Evolutionary conservation across 371 early-diverging fungal species (phyloP), one percentile per base, ranked within the genome.

Genomic region (Saksenaea vasiformis): DNA sequence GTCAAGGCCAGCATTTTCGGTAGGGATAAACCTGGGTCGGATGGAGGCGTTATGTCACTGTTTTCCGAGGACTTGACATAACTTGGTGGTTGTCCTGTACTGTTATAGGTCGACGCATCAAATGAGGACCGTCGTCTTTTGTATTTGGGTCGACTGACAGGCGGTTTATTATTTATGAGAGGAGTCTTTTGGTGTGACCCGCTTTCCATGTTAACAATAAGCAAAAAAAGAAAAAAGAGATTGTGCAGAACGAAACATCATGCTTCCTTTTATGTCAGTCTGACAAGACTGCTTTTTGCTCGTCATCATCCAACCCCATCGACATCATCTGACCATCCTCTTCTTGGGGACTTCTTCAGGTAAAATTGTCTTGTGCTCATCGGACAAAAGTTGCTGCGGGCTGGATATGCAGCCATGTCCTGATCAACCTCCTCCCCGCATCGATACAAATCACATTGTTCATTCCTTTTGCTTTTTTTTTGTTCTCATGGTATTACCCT

Each of bases 31-130:
- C 69, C 69, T 26, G 65, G 65, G 27, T 62, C 65, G 11, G 53
- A 41, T 3, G 24, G 41, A 17, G 37, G 24, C 39, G 10, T 2
- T 31, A 31, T 31, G 31, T 31, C 5, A 36, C 15, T 7, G 37
- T 54, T 38, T 11, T 17, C 51, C 1, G 65, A 28, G 5, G 61
- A 62, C 24, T 63, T 62, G 59, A 67, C 63, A 55, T 62, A 62
- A 7, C 56, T 54, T n/a, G 63, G 65, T 15, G 69, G 61, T 58
- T 62, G 67, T 11, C 73, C 75, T 28, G 75, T 63, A 60, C 78
- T 72, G 54, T 79, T 70, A 54, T 79, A 76, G 5, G 78, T 77
- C 15, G 80, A 70, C 13, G 80, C 72, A 64, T 80, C 80, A 71
- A 80, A 80, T 4, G 78, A 77, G 26, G 80, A 80, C 27, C 80